Evolutionary conservation across 352 stramenopile genomes (phyloP).

Genomic region (Globisporangium paroecandrum): DNA sequence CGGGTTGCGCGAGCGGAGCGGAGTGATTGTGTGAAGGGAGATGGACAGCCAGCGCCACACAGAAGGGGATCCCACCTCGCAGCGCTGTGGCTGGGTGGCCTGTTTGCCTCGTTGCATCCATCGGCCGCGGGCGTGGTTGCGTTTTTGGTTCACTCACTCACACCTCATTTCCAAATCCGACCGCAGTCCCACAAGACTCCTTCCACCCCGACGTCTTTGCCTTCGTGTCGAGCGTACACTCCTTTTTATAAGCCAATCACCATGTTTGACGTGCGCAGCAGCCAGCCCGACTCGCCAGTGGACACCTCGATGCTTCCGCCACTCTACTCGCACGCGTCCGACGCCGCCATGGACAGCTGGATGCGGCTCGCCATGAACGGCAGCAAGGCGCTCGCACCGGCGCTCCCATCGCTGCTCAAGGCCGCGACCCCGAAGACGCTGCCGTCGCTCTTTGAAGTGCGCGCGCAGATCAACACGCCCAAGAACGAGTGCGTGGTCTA

Average conservation of each 20-base stretch:
- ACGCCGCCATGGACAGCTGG: constrained; percentile 17
- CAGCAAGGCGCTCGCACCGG: constrained; percentile 17
- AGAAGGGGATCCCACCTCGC: constrained; percentile 5
- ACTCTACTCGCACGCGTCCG: constrained; percentile 40
- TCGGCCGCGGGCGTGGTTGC: neutral
- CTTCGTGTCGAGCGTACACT: constrained; percentile 3
- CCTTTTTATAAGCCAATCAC: constrained; percentile 8
- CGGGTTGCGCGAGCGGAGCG: neutral
- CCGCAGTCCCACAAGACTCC: constrained; percentile 17
- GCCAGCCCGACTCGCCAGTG: constrained; percentile 57
- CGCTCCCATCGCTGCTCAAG: constrained; percentile 16
- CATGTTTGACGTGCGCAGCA: constrained; percentile 22
- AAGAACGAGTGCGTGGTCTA: constrained; percentile 20
- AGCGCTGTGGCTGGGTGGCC: neutral
- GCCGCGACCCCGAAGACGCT: constrained; percentile 19
- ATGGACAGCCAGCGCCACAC: neutral
- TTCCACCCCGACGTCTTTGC: constrained; percentile 9
- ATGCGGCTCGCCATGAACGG: constrained; percentile 25
- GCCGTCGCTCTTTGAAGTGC: constrained; percentile 22
- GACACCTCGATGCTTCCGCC: constrained; percentile 73
- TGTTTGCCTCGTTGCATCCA: neutral
- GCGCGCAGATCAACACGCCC: constrained; percentile 7
- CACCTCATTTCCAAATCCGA: constrained; percentile 22
- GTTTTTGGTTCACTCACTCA: constrained; percentile 1
- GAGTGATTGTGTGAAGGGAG: constrained; percentile 8